Evolutionary conservation across 805 yeast species (phyloP).

Genomic region (Jamesozyma lodderae): DNA sequence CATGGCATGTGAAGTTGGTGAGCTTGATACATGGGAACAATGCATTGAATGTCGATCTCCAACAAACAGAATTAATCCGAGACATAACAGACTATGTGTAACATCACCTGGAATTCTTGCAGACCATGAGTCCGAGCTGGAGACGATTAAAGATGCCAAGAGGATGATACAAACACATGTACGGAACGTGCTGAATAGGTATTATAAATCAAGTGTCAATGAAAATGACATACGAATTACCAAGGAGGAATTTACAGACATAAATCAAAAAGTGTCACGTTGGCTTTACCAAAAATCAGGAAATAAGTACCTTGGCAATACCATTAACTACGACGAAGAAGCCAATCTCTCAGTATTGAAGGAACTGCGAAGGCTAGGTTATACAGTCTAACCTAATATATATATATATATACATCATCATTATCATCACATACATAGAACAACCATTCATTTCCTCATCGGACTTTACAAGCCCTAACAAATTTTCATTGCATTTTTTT

Average conservation of each 20-base stretch:
- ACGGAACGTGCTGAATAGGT: slow-evolving; percentile 41
- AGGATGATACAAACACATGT: slow-evolving; percentile 48
- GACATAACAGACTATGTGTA: not conserved
- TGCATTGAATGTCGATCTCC: slow-evolving; percentile 19
- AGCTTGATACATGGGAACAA: slow-evolving; percentile 12
- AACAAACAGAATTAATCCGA: not conserved
- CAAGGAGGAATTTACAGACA: slow-evolving; percentile 42
- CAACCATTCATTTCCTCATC: too few relatives aligned
- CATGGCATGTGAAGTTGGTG: slow-evolving; percentile 18
- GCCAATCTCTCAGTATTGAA: not conserved
- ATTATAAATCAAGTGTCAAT: slow-evolving; percentile 29
- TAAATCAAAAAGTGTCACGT: slow-evolving; percentile 58
- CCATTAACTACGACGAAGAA: slow-evolving; percentile 4
- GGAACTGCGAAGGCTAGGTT: slow-evolving; percentile 3
- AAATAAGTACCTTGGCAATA: slow-evolving; percentile 1
- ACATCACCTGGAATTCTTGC: not conserved
- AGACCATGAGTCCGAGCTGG: too few relatives aligned
- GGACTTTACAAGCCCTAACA: not conserved
- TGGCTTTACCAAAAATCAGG: slow-evolving; percentile 38
- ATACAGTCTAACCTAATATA: not conserved
- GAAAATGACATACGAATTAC: slow-evolving; percentile 20
- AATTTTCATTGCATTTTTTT: not conserved
- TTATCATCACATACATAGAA: too few relatives aligned
- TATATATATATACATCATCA: not conserved
- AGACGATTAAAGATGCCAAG: slow-evolving; percentile 36